Evolutionary conservation across 2,329 filamentous ascomycete genomes (phyloP).

Genomic region (Trichoderma koningiopsis): DNA sequence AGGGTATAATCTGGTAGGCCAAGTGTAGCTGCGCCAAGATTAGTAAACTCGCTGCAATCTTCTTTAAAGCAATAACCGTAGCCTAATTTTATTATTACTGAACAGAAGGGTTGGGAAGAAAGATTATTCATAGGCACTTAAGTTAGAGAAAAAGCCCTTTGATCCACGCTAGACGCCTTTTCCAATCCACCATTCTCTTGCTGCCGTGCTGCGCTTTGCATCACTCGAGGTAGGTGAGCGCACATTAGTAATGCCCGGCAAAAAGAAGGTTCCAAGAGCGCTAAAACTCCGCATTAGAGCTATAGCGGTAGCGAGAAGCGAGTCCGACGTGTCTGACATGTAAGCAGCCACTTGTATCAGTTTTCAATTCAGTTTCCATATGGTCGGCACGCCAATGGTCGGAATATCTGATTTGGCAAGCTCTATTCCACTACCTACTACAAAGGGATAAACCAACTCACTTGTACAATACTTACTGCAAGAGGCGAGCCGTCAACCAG

Average conservation of each 20-base stretch:
- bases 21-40: constrained; percentile 42
- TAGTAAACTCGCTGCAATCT: not conserved
- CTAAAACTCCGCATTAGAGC: not conserved
- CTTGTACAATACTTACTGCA: too few species aligned
- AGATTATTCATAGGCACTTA: constrained; percentile 38
- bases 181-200: constrained; percentile 41
- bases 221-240: not conserved
- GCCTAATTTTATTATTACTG: not conserved
- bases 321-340: not conserved
- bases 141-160: constrained; percentile 49
- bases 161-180: constrained; percentile 57
- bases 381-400: too few species aligned
- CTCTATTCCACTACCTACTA: too few species aligned
- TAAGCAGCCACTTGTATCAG: constrained; percentile 3
- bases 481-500: too few species aligned
- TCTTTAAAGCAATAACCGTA: not conserved
- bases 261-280: not conserved
- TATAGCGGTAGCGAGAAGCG: not conserved
- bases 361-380: not conserved
- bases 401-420: not conserved
- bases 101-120: too few species aligned
- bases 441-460: too few species aligned
- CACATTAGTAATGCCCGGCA: not conserved
- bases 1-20: constrained; percentile 54
- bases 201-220: not conserved